phyloP scores from a whole-genome alignment of 768 basidiomycete species.

The Pholiota molesta region DNA sequence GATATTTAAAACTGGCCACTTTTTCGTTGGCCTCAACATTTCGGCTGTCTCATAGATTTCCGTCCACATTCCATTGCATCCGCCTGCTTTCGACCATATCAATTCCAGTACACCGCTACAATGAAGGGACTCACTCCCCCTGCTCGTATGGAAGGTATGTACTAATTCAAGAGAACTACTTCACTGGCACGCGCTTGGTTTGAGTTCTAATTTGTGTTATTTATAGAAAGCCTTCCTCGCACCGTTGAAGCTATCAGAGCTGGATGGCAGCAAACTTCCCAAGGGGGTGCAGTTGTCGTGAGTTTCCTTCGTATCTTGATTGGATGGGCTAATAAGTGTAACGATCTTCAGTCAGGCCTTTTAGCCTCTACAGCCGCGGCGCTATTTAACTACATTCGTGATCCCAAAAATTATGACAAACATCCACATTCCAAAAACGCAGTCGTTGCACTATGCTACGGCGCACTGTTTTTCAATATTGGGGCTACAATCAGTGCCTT shows the following conservation, averaged over 20 bases:
- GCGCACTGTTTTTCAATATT: constrained; percentile 17
- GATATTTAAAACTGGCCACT: neutral
- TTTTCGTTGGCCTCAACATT: neutral
- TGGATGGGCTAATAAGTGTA: too few species aligned
- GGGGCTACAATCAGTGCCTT: constrained; percentile 13
- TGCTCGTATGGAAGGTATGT: neutral
- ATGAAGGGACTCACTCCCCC: neutral
- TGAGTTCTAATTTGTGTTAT: neutral
- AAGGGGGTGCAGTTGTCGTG: constrained; percentile 9
- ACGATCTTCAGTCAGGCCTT: constrained; percentile 10
- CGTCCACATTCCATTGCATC: too few species aligned
- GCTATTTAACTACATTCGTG: constrained; percentile 16
- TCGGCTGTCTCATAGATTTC: neutral
- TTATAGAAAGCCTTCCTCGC: neutral
- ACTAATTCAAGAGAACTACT: neutral
- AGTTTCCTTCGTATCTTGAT: neutral
- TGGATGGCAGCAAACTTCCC: constrained; percentile 1
- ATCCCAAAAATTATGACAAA: neutral
- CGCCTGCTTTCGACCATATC: too few species aligned
- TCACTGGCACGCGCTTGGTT: neutral
- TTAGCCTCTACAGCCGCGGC: constrained; percentile 10
- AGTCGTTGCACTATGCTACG: constrained; percentile 18
- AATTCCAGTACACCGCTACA: neutral
- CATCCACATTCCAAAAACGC: neutral
- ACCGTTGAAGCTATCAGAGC: neutral